Conservation (phyloP, 106 monocot species). For the Ottelia alismoides region DNA sequence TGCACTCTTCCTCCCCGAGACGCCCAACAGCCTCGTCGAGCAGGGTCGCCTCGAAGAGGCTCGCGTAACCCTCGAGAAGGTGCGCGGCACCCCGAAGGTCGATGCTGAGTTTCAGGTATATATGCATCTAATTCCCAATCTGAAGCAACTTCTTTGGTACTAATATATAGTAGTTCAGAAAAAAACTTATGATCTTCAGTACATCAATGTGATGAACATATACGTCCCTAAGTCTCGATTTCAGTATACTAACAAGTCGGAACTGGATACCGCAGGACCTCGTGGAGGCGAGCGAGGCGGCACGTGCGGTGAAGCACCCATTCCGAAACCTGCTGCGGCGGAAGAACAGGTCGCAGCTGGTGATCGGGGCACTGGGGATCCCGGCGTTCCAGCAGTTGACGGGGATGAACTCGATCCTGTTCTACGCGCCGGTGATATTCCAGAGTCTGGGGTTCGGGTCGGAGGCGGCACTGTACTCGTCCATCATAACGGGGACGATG, state of each 20-base stretch:
- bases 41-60: conserved; percentile 14
- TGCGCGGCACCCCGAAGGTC: conserved; percentile 20
- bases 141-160: too few species aligned
- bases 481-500: conserved; percentile 20
- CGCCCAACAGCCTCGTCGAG: conserved; percentile 33
- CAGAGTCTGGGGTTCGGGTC: conserved; percentile 29
- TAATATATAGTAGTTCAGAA: too few species aligned
- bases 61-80: conserved; percentile 11
- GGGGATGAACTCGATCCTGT: conserved; percentile 30
- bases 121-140: too few species aligned
- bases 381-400: conserved; percentile 32
- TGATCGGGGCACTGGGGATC: conserved; percentile 18
- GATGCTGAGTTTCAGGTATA: conserved; percentile 20
- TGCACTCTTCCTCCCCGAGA: conserved; percentile 18
- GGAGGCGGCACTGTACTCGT: conserved; percentile 10
- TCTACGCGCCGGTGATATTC: conserved; percentile 36
- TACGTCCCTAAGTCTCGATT: too few species aligned
- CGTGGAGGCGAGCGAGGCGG: conserved; percentile 17
- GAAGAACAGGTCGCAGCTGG: conserved; percentile 22
- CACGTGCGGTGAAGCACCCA: conserved; percentile 20
- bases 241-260: too few species aligned
- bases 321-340: conserved; percentile 17
- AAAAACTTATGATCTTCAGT: too few species aligned
- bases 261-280: too few species aligned
- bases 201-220: too few species aligned